Percentiles rank a stretch among this genome's conserved stretches.
Evolutionary conservation across 345 rosid genomes (phyloP).

Genomic region (Hibiscus syriacus): DNA sequence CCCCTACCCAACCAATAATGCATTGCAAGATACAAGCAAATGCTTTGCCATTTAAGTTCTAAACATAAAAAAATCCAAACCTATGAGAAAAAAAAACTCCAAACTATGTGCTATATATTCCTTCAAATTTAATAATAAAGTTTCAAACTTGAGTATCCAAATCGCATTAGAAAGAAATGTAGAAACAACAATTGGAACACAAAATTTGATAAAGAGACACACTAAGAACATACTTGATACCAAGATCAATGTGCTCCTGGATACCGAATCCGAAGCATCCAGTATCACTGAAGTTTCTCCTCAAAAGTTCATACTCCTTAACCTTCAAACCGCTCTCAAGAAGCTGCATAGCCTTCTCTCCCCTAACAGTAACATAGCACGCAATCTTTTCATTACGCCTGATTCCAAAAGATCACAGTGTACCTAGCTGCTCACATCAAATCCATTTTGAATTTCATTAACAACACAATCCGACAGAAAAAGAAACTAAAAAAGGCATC

Average conservation of each 20-base stretch:
- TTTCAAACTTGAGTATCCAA: not conserved
- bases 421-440: constrained; percentile 60
- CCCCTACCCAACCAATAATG: too few relatives aligned
- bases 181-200: not conserved
- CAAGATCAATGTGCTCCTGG: constrained; percentile 69
- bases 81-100: not conserved
- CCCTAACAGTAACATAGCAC: constrained; percentile 90
- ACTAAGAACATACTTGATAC: constrained; percentile 58
- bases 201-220: not conserved
- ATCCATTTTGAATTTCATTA: not conserved
- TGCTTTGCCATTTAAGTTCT: too few relatives aligned
- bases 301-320: constrained; percentile 1
- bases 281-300: constrained; percentile 1
- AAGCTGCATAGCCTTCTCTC: constrained; percentile 97
- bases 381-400: constrained; percentile 98
- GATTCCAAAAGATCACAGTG: constrained; percentile 96
- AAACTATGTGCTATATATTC: not conserved
- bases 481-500: not conserved
- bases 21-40: too few relatives aligned
- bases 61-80: not conserved
- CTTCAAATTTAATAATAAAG: not conserved
- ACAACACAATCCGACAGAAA: not conserved
- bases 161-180: not conserved
- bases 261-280: constrained; percentile 1
- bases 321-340: constrained; percentile 49